A percentile compares a stretch with the other conserved stretches of the same genome.
phyloP scores from a whole-genome alignment of 768 basidiomycete genomes.

The Boletus patriciae region DNA sequence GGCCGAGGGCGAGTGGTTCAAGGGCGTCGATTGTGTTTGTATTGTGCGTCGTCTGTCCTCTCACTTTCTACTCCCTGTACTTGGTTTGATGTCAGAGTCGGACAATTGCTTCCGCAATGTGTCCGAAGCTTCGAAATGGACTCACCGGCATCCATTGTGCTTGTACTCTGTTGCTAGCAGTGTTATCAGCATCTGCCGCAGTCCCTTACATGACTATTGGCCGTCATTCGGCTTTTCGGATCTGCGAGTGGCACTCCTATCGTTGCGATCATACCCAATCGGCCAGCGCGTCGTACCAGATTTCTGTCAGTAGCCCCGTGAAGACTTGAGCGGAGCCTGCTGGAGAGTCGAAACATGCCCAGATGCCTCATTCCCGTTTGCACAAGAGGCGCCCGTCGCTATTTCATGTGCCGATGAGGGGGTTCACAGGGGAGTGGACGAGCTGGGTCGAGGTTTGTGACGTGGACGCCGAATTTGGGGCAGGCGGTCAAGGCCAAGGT shows the following conservation, averaged over 20 bases:
- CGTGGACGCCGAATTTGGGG: conserved; percentile 1
- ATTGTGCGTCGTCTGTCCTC: conserved; percentile 54
- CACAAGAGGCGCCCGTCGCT: conserved; percentile 4
- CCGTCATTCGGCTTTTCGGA: neutral
- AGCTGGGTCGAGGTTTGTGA: neutral
- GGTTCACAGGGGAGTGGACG: conserved; percentile 6
- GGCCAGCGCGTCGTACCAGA: neutral
- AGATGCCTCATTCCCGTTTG: conserved; percentile 5
- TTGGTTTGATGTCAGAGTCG: conserved; percentile 44
- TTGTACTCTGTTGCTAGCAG: neutral
- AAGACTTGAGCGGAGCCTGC: neutral
- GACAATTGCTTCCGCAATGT: conserved; percentile 66
- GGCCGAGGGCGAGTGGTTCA: conserved; percentile 71
- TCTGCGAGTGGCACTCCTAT: neutral
- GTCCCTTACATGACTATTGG: neutral
- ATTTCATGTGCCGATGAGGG: neutral
- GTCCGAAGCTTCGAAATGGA: neutral
- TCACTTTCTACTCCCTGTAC: neutral
- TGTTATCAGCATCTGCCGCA: too few relatives aligned
- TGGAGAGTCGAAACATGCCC: neutral
- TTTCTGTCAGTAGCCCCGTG: neutral
- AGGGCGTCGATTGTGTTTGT: conserved; percentile 89
- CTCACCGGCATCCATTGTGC: too few relatives aligned
- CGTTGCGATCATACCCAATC: neutral
- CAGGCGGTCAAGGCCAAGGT: neutral